Evolutionary conservation across 331 rosid species (phyloP).

Genomic region (Arachis monticola): DNA sequence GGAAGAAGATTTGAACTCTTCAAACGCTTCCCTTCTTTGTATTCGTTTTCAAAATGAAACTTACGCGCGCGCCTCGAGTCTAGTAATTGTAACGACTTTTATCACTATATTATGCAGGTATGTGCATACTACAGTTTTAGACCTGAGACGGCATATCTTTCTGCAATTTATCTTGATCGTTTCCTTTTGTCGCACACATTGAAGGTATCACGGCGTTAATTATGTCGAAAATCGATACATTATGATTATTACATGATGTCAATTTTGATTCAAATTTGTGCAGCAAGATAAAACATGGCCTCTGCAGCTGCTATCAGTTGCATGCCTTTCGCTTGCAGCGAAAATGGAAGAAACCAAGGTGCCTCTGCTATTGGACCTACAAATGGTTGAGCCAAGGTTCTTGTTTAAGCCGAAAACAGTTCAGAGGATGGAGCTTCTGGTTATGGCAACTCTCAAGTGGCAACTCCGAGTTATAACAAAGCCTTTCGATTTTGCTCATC

Average conservation of each 20-base stretch:
- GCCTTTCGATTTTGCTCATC: slow-evolving; percentile 51
- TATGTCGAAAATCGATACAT: not conserved
- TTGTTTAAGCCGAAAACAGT: slow-evolving; percentile 52
- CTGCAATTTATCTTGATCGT: slow-evolving; percentile 52
- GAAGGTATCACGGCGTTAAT: slow-evolving; percentile 31
- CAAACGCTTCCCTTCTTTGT: no score
- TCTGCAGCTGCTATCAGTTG: slow-evolving; percentile 50
- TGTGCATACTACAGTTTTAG: slow-evolving; percentile 48
- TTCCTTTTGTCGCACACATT: slow-evolving; percentile 45
- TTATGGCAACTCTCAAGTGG: slow-evolving; percentile 55
- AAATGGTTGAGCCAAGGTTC: slow-evolving; percentile 42
- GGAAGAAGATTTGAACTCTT: no score
- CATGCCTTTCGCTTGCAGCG: slow-evolving; percentile 58
- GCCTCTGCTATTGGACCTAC: slow-evolving; percentile 52
- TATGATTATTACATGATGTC: not conserved
- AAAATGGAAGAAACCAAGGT: slow-evolving; percentile 57
- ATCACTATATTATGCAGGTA: slow-evolving; percentile 42
- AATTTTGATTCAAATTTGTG: slow-evolving; percentile 26
- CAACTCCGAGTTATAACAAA: slow-evolving; percentile 42
- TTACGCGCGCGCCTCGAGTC: not conserved
- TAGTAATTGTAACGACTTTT: not conserved
- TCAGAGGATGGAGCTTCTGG: slow-evolving; percentile 58
- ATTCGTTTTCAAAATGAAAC: no score
- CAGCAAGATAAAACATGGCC: slow-evolving; percentile 54
- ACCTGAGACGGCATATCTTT: slow-evolving; percentile 57